Conservation (phyloP, 2,329 filamentous ascomycete genomes). For the Beauveria scarabaeidicola region DNA sequence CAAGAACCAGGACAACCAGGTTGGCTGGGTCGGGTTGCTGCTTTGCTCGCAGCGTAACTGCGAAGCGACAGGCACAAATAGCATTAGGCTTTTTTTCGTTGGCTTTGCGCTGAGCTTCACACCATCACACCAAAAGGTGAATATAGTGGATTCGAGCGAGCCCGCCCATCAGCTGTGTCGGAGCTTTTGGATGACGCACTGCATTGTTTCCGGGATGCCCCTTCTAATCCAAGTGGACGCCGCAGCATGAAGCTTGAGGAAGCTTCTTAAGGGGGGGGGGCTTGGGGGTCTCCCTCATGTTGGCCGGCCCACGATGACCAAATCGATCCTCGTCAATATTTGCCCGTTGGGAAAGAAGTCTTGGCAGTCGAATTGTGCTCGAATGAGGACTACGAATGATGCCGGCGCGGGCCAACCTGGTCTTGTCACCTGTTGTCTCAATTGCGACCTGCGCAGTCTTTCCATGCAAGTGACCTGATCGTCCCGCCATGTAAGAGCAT, state of each 20-base stretch:
- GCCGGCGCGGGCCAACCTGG: not conserved
- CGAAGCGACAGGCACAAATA: not conserved
- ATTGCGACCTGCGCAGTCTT: not conserved
- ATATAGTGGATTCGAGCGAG: not conserved
- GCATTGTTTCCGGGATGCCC: not conserved
- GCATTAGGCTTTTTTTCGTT: not conserved
- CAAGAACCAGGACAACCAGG: not conserved
- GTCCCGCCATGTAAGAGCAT: too few species aligned
- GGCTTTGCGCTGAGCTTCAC: not conserved
- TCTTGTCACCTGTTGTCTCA: not conserved
- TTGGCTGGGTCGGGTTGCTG: not conserved
- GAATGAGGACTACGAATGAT: not conserved
- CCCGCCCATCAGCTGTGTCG: not conserved
- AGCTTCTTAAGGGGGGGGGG: not conserved
- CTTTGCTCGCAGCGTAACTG: not conserved
- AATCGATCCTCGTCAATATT: not conserved
- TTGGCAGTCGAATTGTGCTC: not conserved
- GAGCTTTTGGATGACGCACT: not conserved
- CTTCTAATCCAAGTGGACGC: not conserved
- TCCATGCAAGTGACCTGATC: not conserved
- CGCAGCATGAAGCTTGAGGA: not conserved
- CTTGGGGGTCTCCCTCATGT: not conserved
- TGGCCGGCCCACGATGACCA: not conserved
- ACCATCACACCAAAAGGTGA: not conserved
- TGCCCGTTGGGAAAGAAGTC: not conserved